Percentiles rank a stretch among this genome's conserved stretches.
Evolutionary conservation across 2,329 filamentous ascomycete genomes (phyloP).

Genomic region (Claviceps paspali): DNA sequence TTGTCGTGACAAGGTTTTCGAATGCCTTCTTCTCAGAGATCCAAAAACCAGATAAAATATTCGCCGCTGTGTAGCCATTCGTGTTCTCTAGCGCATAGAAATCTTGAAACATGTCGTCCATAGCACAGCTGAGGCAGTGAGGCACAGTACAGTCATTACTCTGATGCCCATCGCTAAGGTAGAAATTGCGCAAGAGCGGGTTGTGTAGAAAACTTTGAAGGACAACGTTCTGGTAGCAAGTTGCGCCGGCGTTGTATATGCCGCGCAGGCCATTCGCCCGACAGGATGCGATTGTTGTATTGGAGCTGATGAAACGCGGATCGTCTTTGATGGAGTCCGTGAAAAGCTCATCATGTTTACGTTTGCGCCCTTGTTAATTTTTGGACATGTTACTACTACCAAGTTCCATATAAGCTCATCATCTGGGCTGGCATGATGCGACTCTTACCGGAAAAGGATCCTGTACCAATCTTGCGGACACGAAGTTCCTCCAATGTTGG

Average conservation of each 20-base stretch:
- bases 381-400: background rate
- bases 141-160: slow-evolving; percentile 52
- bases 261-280: slow-evolving; percentile 77
- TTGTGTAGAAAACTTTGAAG: slow-evolving; percentile 90
- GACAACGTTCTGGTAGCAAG: slow-evolving; percentile 95
- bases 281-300: slow-evolving; percentile 68
- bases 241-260: slow-evolving; percentile 95
- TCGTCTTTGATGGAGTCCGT: slow-evolving; percentile 53
- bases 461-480: slow-evolving; percentile 52
- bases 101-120: slow-evolving; percentile 61
- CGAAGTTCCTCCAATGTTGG: slow-evolving; percentile 64
- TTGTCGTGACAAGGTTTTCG: slow-evolving; percentile 70
- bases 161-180: slow-evolving; percentile 79
- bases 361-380: slow-evolving; percentile 42
- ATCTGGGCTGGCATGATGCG: background rate
- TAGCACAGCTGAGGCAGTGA: slow-evolving; percentile 53
- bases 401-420: background rate
- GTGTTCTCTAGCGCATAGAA: slow-evolving; percentile 61
- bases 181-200: slow-evolving; percentile 79
- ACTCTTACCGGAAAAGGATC: slow-evolving; percentile 43
- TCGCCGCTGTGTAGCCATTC: slow-evolving; percentile 80
- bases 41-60: slow-evolving; percentile 82
- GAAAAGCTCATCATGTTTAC: slow-evolving; percentile 60
- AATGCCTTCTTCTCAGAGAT: slow-evolving; percentile 61
- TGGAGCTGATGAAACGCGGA: slow-evolving; percentile 58